Evolutionary conservation across 176 grass and related monocot species (phyloP).

Genomic region (Chloris gayana): DNA sequence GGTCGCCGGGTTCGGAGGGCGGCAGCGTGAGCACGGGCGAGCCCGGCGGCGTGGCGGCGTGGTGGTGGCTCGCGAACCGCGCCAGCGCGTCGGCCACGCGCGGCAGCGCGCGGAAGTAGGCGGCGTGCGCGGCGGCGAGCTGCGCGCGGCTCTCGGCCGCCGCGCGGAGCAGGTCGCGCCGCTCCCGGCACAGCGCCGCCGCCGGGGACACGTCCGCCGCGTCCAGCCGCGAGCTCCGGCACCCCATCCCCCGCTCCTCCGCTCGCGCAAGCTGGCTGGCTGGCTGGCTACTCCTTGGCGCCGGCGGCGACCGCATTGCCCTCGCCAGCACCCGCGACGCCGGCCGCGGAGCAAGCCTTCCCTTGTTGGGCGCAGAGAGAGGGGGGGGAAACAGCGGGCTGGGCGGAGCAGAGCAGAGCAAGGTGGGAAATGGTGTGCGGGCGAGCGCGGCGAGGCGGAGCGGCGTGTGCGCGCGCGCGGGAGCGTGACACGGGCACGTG

Average conservation of each 20-base stretch:
- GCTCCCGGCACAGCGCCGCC: constrained; percentile 77
- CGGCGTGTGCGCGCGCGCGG: constrained; percentile 7
- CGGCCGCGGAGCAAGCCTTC: constrained; percentile 3
- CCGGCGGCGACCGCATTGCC: constrained; percentile 37
- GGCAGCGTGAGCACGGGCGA: constrained; percentile 84
- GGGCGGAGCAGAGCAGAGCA: constrained; percentile 2
- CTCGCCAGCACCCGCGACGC: background rate
- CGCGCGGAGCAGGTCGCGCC: constrained; percentile 65
- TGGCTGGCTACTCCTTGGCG: constrained; percentile 19
- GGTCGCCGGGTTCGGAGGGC: constrained; percentile 38
- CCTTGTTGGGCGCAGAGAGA: too few relatives aligned
- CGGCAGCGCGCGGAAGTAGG: constrained; percentile 80
- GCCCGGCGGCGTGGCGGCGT: constrained; percentile 44
- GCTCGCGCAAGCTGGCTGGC: background rate
- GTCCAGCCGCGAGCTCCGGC: constrained; percentile 80
- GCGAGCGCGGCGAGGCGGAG: constrained; percentile 14
- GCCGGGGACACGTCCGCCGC: constrained; percentile 51
- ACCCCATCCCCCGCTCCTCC: constrained; percentile 49
- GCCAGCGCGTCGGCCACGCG: constrained; percentile 78
- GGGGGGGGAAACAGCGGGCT: background rate
- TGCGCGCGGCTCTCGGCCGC: constrained; percentile 53
- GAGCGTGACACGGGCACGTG: constrained; percentile 53
- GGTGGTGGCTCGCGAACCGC: constrained; percentile 67
- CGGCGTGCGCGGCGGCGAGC: constrained; percentile 69
- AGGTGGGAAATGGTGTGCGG: background rate